Conservation (phyloP, 2,329 filamentous ascomycete species). For the Penicillium sp. region DNA sequence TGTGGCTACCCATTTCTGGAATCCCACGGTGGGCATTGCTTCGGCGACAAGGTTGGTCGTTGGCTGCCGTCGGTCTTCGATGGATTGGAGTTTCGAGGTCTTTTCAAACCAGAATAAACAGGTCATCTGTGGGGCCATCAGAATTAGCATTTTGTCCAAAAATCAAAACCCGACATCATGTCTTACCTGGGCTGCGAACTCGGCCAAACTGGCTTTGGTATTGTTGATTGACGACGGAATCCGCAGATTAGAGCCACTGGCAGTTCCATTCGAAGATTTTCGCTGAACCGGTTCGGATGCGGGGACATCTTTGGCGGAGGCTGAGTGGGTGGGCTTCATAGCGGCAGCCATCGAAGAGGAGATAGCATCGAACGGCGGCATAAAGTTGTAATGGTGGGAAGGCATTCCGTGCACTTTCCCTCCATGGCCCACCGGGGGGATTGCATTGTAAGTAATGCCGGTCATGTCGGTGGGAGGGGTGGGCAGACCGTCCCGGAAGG, state of each 20-base stretch:
- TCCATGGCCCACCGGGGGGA: slow-evolving; percentile 34
- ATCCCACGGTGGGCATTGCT: slow-evolving; percentile 74
- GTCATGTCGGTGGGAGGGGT: slow-evolving; percentile 46
- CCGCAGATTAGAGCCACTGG: slow-evolving; percentile 58
- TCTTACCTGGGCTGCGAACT: slow-evolving; percentile 77
- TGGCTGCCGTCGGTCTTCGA: slow-evolving; percentile 58
- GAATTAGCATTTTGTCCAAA: background rate
- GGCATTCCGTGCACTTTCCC: slow-evolving; percentile 28
- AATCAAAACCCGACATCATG: background rate
- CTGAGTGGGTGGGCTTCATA: slow-evolving; percentile 25
- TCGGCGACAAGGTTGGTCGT: slow-evolving; percentile 64
- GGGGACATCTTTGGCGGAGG: slow-evolving; percentile 24
- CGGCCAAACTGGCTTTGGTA: slow-evolving; percentile 72
- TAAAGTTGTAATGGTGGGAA: slow-evolving; percentile 25
- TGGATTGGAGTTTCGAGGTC: slow-evolving; percentile 72
- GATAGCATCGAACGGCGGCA: slow-evolving; percentile 23
- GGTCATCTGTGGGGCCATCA: slow-evolving; percentile 67
- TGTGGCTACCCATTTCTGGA: slow-evolving; percentile 90
- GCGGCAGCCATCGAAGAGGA: slow-evolving; percentile 23
- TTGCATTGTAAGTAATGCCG: slow-evolving; percentile 39
- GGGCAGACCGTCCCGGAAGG: slow-evolving; percentile 42
- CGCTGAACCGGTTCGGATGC: slow-evolving; percentile 25
- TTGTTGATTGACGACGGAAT: slow-evolving; percentile 76
- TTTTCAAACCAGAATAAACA: slow-evolving; percentile 98
- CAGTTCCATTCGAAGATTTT: slow-evolving; percentile 30